These are phyloP conservation scores for Carex parvula DNA, from an alignment of 176 grass and related monocot species.

Conservation along the genomic window DNA sequence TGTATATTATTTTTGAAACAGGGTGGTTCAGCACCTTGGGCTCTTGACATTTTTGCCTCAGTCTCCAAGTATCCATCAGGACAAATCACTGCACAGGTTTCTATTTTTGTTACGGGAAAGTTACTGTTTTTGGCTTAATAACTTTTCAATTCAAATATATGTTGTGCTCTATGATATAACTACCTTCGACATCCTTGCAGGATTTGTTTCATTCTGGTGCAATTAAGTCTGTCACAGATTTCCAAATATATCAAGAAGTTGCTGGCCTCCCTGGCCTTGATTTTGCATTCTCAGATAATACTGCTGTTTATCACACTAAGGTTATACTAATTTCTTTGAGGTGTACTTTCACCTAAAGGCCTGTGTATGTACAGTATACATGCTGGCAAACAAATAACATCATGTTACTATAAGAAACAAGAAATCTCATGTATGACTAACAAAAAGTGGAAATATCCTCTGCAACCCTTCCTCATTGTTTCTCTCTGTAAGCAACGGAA, in stretches of 20 bases:
- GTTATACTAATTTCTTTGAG: conserved; percentile 29
- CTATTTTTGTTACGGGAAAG: background rate
- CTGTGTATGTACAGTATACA: background rate
- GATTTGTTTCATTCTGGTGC: conserved; percentile 85
- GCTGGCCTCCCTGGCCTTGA: conserved; percentile 84
- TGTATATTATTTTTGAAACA: conserved; percentile 26
- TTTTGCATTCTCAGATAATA: conserved; percentile 92
- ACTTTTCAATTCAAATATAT: background rate
- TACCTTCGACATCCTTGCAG: conserved; percentile 24
- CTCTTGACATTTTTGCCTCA: conserved; percentile 79
- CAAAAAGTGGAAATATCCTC: background rate
- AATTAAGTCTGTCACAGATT: conserved; percentile 97
- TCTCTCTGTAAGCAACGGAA: background rate
- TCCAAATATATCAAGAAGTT: conserved; percentile 96
- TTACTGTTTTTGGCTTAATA: conserved; percentile 12
- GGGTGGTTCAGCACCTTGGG: conserved; percentile 76
- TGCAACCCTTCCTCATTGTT: background rate
- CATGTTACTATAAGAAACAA: background rate
- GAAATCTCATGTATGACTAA: background rate
- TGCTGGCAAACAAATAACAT: background rate
- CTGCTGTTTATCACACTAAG: conserved; percentile 98
- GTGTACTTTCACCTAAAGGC: background rate
- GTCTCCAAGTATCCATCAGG: conserved; percentile 89
- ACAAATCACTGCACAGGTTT: conserved; percentile 86
- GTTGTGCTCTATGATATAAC: background rate